These are phyloP conservation scores for Trypethelium eluteriae DNA, from an alignment of 495 filamentous ascomycete species.

Conservation along the genomic window DNA sequence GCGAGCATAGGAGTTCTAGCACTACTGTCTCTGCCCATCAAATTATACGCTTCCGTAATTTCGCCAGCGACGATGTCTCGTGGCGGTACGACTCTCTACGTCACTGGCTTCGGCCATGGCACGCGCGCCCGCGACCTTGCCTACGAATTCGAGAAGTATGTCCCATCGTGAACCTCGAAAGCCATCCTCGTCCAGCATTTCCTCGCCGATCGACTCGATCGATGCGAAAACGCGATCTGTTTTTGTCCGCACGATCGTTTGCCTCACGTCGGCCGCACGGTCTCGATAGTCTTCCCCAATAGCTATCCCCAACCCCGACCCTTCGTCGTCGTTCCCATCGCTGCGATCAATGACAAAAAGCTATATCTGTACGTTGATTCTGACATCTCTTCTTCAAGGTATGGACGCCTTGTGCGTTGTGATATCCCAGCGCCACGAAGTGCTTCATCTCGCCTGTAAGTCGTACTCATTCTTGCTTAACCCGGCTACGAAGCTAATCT, in stretches of 20 bases:
- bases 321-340: conserved; percentile 27
- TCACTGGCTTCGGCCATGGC: conserved; percentile 95
- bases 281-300: conserved; percentile 23
- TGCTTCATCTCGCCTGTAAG: conserved; percentile 88
- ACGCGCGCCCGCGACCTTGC: conserved; percentile 99
- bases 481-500: conserved; percentile 27
- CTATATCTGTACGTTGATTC: conserved; percentile 25
- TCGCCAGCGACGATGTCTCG: conserved; percentile 66
- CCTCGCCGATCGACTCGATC: conserved; percentile 2
- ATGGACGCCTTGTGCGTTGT: conserved; percentile 96
- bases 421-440: conserved; percentile 96
- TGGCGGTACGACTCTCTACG: conserved; percentile 89
- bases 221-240: not conserved
- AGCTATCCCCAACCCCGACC: conserved; percentile 22
- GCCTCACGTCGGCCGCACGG: conserved; percentile 3
- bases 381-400: conserved; percentile 50
- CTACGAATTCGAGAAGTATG: conserved; percentile 99
- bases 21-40: too few relatives aligned
- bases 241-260: not conserved
- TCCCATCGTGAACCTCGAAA: conserved; percentile 33
- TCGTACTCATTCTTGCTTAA: conserved; percentile 25
- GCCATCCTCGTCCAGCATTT: not conserved
- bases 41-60: too few relatives aligned
- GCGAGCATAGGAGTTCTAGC: too few relatives aligned
- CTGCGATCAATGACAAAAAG: conserved; percentile 12